Base-by-base conservation (phyloP, 108 stramenopile species). In the Chaetoceros muelleri region DNA sequence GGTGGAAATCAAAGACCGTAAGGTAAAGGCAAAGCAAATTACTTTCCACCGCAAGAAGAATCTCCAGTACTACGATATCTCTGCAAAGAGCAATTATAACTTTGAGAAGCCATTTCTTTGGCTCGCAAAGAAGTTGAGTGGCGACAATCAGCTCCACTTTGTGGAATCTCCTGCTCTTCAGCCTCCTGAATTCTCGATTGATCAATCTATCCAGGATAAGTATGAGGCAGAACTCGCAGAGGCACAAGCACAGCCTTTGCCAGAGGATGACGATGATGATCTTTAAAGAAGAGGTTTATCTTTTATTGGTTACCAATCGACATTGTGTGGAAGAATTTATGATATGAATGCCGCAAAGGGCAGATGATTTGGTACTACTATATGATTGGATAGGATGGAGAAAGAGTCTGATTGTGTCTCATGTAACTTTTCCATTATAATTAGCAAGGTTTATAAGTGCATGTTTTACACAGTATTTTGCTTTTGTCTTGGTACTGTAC, bases 1-100 rank as follows among this genome's bases (percentile, higher is more conserved):
- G 90, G 99, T 97, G 8, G 97, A 98, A 74, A 95, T 98, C 81
- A 99, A 99, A 79, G 99, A 98, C 79, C 85, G 99, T 47, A 98
- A 98, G 94, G 99, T 99, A 30, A 99, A 99, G 85, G 96, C 99
- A 49, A 98, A 98, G 86, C 96, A 99, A 75, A 97, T 99, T 65
- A 96, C 94, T 30, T 99, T 98, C 87, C 99, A 99, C 74, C 87
- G 99, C 48, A 98, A 97, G 87, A 98, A 98, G 87, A 98, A 98
- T 68, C 74, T 99, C 49, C 97, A 98, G 78, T 99, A 99, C 73
- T 98, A 96, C 64, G 97, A 99, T 75, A 98, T 99, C 64, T 98
- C 96, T 17, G 99, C 99, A 51, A 99, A 99, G 81, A 91, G 85
- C 30, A 99, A 99, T 85, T 98, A 98, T 90, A 98, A 99, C 93